Percentiles rank a stretch among this genome's conserved stretches.
These are phyloP conservation scores for Phytopythium ostracodes DNA, from an alignment of 352 stramenopile genomes.

Conservation along the genomic window DNA sequence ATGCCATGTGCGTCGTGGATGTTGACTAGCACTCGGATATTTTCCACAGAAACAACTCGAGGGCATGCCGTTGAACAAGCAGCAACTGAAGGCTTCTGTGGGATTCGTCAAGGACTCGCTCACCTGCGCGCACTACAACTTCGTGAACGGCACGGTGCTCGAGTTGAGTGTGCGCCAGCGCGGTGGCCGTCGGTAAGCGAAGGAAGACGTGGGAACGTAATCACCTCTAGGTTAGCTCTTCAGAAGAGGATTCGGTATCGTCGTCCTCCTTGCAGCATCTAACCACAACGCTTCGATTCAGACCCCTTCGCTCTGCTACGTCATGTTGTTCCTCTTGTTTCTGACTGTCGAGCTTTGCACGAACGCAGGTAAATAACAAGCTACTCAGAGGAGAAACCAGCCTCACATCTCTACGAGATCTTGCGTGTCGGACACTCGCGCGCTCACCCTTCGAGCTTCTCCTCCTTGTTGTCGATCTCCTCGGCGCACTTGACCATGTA, in stretches of 20 bases:
- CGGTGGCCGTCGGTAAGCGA: slow-evolving; percentile 54
- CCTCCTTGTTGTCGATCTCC: slow-evolving; percentile 72
- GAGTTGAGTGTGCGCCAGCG: slow-evolving; percentile 81
- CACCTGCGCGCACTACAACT: slow-evolving; percentile 84
- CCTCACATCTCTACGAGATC: neutral
- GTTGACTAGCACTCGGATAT: neutral
- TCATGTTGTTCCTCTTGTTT: neutral
- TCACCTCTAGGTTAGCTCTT: neutral
- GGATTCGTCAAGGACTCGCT: slow-evolving; percentile 93
- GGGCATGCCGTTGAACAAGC: slow-evolving; percentile 94
- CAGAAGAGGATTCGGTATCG: neutral
- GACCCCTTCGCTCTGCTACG: neutral
- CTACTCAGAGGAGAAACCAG: neutral
- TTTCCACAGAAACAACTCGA: slow-evolving; percentile 60
- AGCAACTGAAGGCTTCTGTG: slow-evolving; percentile 90
- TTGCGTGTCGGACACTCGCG: neutral
- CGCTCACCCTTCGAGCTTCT: slow-evolving; percentile 48
- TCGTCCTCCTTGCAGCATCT: neutral
- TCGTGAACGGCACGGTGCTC: slow-evolving; percentile 62
- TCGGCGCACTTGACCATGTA: slow-evolving; percentile 87
- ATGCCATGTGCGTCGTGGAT: neutral
- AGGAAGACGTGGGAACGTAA: neutral
- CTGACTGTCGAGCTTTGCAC: neutral
- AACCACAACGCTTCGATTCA: neutral
- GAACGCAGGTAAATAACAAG: slow-evolving; percentile 3